Evolutionary conservation across 331 rosid genomes (phyloP), one percentile per base, ranked within the genome.

Genomic region (Telfairia occidentalis): DNA sequence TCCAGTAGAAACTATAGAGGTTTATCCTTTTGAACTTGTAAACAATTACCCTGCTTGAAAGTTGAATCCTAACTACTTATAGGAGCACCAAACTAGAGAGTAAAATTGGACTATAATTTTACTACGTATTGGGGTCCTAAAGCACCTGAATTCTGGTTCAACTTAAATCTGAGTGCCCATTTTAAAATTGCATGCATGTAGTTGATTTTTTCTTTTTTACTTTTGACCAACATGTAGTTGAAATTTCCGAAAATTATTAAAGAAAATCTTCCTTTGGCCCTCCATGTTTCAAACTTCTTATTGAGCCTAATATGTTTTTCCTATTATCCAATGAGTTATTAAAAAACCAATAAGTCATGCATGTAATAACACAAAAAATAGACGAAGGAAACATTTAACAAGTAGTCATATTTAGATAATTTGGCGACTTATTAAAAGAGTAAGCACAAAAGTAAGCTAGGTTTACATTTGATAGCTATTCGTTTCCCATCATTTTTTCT

Each of bases 381-480:
- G 9, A 9, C 10, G 64, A 13, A 54, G 23, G 3, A 7, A 1
- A 11, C n/a, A n/a, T n/a, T n/a, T 28, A 34, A 7, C 21, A 23
- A 43, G 54, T 37, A 66, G 29, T 9, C 73, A 38, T 21, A 66
- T 73, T 2, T 53, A 34, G 16, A 74, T 8, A 28, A 38, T 26
- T 54, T 3, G 0, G 16, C 28, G 16, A 29, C 57, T 19, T 1
- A 24, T 75, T 34, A 15, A 57, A 49, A 52, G 54, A 40, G 53
- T n/a, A 37, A 37, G 65, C 42, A 43, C 12, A 54, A 18, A 26
- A 75, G 71, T 23, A 23, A 75, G 28, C n/a, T 18, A 50, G 42
- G 28, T 75, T 52, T 79, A 82, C 81, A 79, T 82, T 79, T 82
- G 24, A 82, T 72, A n/a, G 85, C 83, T 52, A 72, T 61, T 43